phyloP scores from a whole-genome alignment of 768 basidiomycete species.

The Rubroboletus satanas region DNA sequence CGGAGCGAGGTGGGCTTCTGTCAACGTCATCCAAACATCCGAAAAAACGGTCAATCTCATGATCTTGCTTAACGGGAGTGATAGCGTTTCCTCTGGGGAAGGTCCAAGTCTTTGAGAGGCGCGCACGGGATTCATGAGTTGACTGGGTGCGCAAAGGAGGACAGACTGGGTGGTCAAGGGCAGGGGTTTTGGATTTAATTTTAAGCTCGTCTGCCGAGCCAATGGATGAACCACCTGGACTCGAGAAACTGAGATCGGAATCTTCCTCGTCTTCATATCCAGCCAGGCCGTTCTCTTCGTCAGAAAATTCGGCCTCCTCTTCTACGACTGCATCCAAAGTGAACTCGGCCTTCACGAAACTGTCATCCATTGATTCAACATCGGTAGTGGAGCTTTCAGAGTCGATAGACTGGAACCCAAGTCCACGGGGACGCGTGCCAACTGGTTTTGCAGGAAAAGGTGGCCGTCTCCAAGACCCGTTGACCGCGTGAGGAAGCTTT shows the following conservation, averaged over 20 bases:
- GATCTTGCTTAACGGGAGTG: conserved; percentile 23
- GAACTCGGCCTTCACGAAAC: conserved; percentile 39
- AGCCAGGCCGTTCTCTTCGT: conserved; percentile 54
- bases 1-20: conserved; percentile 43
- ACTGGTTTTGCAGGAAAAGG: conserved; percentile 21
- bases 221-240: conserved; percentile 48
- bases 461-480: conserved; percentile 12
- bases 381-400: conserved; percentile 64
- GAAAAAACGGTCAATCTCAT: conserved; percentile 75
- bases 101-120: conserved; percentile 67
- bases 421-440: conserved; percentile 40
- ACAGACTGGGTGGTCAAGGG: not conserved
- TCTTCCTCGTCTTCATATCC: conserved; percentile 72
- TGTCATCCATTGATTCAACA: conserved; percentile 56
- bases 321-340: conserved; percentile 57
- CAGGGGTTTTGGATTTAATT: conserved; percentile 1
- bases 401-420: conserved; percentile 57
- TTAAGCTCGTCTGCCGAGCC: conserved; percentile 50
- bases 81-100: conserved; percentile 44
- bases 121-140: conserved; percentile 34
- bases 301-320: conserved; percentile 40
- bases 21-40: conserved; percentile 59
- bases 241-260: conserved; percentile 45
- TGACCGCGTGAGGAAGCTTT: conserved; percentile 25
- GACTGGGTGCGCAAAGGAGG: conserved; percentile 14